Evolutionary conservation across 176 grass and related monocot genomes (phyloP), one percentile per base, ranked within the genome.

Genomic region (Pontederia paniculata): DNA sequence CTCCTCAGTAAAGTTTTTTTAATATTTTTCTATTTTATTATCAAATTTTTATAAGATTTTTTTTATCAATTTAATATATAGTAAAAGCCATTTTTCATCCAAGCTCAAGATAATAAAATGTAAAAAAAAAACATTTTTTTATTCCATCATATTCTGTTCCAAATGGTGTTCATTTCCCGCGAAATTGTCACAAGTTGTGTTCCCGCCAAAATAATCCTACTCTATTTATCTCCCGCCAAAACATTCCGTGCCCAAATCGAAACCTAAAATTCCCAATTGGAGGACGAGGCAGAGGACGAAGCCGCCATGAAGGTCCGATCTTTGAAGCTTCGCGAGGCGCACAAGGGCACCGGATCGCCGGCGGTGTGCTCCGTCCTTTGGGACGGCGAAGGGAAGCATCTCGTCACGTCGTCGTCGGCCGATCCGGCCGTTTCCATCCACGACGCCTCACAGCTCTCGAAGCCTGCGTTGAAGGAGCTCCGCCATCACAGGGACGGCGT

Each of bases 281-380:
- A 21, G 18, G 48, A 17, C n/a, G n/a, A 13, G 23, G 19, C 0
- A 17, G 18, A 49, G 9, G 31, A 48, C 57, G 50, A 12, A 45
- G 23, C 2, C 57, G 69, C 59, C 51, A 86, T 80, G 82, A 97
- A 89, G 79, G 80, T 69, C 2, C 79, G 91, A 53, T 71, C 76
- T n/a, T 54, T 97, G 31, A 97, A 87, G 86, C 86, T 97, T 48
- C 77, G 80, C 52, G 91, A 87, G 66, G 91, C 71, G 52, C 91
- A 97, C 82, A 89, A 84, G 71, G 21, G 62, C 21, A 50, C 51
- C 41, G 47, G 53, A 54, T 73, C 74, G 10, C 76, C 86, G 41
- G 53, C 55, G 57, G 62, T 83, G 70, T 97, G 86, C 58, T 87
- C 86, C 42, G 63, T 86, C 64, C 62, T 59, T 0, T 97, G 91